Evolutionary conservation across 2,329 filamentous ascomycete species (phyloP).

Genomic region (Capronia coronata): DNA sequence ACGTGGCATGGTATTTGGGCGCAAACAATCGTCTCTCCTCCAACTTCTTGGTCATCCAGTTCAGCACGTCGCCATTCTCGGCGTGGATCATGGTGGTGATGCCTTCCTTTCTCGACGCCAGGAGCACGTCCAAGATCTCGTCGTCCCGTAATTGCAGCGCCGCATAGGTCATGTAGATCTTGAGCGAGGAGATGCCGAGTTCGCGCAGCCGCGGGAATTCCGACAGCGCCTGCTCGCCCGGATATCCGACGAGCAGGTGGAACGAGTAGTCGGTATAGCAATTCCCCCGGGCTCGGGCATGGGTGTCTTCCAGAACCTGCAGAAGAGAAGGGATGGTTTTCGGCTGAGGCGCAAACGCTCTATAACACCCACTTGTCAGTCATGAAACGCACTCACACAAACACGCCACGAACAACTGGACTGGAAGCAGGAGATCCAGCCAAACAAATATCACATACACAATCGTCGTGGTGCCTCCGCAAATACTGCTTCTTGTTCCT

Average conservation of each 20-base stretch:
- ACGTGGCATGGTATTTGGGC: slow-evolving; percentile 44
- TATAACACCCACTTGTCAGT: slow-evolving; percentile 2
- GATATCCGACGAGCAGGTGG: slow-evolving; percentile 48
- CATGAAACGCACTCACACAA: no score
- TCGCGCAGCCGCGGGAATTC: slow-evolving; percentile 36
- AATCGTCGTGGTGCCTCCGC: slow-evolving; percentile 46
- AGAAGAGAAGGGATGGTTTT: slow-evolving; percentile 42
- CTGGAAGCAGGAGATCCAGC: background rate
- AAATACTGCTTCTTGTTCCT: slow-evolving; percentile 43
- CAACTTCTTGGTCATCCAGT: slow-evolving; percentile 39
- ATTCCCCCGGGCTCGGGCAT: slow-evolving; percentile 38
- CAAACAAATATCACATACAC: slow-evolving; percentile 27
- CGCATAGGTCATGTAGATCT: slow-evolving; percentile 45
- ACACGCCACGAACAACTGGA: background rate
- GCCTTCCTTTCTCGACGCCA: slow-evolving; percentile 40
- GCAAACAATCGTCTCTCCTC: slow-evolving; percentile 37
- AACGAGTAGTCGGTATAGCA: slow-evolving; percentile 49
- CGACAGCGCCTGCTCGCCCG: slow-evolving; percentile 40
- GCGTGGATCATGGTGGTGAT: slow-evolving; percentile 48
- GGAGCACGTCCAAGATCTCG: slow-evolving; percentile 46
- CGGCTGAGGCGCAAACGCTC: slow-evolving; percentile 44
- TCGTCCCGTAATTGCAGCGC: slow-evolving; percentile 37
- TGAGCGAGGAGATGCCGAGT: slow-evolving; percentile 41
- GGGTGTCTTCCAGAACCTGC: slow-evolving; percentile 39
- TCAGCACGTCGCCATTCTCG: slow-evolving; percentile 44